phyloP scores from a whole-genome alignment of 164 flowering plant species.

The Berberis thunbergii region DNA sequence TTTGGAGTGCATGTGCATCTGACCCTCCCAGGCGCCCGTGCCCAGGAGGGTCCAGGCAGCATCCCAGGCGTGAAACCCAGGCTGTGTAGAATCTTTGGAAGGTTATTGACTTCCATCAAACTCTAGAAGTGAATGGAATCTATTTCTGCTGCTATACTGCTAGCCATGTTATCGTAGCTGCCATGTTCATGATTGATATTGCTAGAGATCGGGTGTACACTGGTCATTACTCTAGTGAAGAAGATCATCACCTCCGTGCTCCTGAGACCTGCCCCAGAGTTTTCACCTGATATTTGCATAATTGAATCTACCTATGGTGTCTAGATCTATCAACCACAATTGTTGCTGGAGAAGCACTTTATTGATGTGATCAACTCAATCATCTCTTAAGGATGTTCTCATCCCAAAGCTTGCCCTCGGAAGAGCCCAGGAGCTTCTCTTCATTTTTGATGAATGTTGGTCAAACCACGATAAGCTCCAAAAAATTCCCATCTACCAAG shows the following conservation, averaged over 20 bases:
- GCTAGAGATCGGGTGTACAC: slow-evolving; percentile 96
- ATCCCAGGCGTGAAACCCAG: no score
- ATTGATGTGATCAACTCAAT: slow-evolving; percentile 84
- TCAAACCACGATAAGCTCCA: slow-evolving; percentile 87
- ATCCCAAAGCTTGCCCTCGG: slow-evolving; percentile 97
- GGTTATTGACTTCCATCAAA: no score
- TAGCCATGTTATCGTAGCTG: slow-evolving; percentile 98
- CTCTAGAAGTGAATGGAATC: no score
- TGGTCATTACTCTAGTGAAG: slow-evolving; percentile 95
- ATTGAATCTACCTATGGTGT: slow-evolving; percentile 75
- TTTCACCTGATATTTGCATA: no score
- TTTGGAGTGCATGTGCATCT: no score
- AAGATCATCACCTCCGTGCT: slow-evolving; percentile 93
- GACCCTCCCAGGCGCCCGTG: no score
- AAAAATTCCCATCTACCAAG: slow-evolving; percentile 90
- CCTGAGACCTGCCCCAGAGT: slow-evolving; percentile 63
- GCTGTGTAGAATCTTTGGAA: no score
- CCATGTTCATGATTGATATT: slow-evolving; percentile 99
- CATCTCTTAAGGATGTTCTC: slow-evolving; percentile 72
- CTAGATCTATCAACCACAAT: slow-evolving; percentile 84
- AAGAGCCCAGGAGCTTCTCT: slow-evolving; percentile 91
- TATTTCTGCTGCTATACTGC: slow-evolving; percentile 86
- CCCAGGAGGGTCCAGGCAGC: no score
- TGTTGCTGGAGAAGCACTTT: slow-evolving; percentile 77
- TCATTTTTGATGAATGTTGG: slow-evolving; percentile 96